Evolutionary conservation across 2,329 filamentous ascomycete species (phyloP), one percentile per base, ranked within the genome.

Genomic region (Pseudocercospora eumusae): DNA sequence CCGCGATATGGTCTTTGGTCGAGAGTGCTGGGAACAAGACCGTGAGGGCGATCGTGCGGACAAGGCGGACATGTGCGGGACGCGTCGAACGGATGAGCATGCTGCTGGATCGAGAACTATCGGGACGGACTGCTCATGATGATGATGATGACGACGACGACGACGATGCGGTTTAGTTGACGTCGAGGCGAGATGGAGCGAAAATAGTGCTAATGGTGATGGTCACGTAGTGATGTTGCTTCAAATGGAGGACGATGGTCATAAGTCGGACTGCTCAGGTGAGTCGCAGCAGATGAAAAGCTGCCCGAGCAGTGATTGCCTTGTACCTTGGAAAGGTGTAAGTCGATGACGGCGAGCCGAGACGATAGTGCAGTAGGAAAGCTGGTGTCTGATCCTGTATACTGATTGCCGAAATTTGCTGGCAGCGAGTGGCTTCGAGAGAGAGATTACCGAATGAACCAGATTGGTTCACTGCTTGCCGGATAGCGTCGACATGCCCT

Each of bases 301-400:
- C 50, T 53, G 45, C 45, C 55, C 36, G 25, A 49, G 45, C 40
- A 52, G 60, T 57, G 49, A 54, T 27, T 57, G 25, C 53, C 56
- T 49, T 45, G 50, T 27, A 58, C 40, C 31, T 42, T 50, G 42
- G 57, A 52, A 21, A 52, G 64, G 53, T 63, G 36, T 52, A 47
- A 55, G 66, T 68, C 66, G 66, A 63, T 33, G 45, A 61, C 53
- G 63, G 65, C 65, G 63, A 62, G 63, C 61, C 65, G 63, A 62
- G 59, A 61, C 62, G 56, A 63, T 58, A 66, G 61, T 54, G 52
- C 56, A 56, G 49, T 57, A 67, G 65, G 57, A 66, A 70, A 67
- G 64, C 45, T 63, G 67, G 64, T 68, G 69, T 70, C 65, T 70
- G 65, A 68, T 70, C 69, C 66, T 66, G 66, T 68, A 62, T 68